phyloP scores from a whole-genome alignment of 139 green algal species.

The Chlorella sorokiniana region DNA sequence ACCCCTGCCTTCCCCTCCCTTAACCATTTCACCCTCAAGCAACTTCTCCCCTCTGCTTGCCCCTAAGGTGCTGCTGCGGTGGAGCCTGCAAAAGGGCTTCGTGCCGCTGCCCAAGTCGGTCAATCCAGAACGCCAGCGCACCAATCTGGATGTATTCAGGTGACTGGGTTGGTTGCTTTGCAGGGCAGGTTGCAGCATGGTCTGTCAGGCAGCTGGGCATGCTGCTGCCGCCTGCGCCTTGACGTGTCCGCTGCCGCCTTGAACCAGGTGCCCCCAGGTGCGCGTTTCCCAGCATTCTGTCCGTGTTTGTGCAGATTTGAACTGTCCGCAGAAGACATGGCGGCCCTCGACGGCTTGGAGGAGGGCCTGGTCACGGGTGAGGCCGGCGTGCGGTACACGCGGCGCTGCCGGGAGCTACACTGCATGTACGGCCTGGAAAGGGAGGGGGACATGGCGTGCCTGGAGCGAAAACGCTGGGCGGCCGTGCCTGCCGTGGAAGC shows the following conservation, averaged over 20 bases:
- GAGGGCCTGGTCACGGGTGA: slow-evolving; percentile 51
- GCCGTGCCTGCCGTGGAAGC: too few relatives aligned
- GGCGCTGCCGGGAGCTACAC: too few relatives aligned
- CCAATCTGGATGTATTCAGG: slow-evolving; percentile 57
- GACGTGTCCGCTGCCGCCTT: too few relatives aligned
- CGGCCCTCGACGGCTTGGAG: slow-evolving; percentile 49
- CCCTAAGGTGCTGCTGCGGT: slow-evolving; percentile 38
- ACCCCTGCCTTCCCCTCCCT: neutral
- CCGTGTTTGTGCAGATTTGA: neutral
- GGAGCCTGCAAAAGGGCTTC: slow-evolving; percentile 72
- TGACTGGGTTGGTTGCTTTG: slow-evolving; percentile 1
- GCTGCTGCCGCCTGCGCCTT: too few relatives aligned
- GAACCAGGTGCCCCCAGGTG: too few relatives aligned
- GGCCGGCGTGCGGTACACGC: too few relatives aligned
- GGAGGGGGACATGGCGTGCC: too few relatives aligned
- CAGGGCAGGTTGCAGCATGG: too few relatives aligned
- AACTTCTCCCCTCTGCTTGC: neutral
- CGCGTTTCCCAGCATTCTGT: too few relatives aligned
- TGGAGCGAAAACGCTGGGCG: too few relatives aligned
- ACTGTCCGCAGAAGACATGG: slow-evolving; percentile 45
- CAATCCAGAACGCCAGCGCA: slow-evolving; percentile 49
- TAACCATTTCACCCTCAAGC: neutral
- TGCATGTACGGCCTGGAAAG: too few relatives aligned
- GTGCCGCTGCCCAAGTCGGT: slow-evolving; percentile 69
- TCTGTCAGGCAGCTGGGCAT: neutral